A percentile compares a stretch with the other conserved stretches of the same genome.
Conservation (phyloP, 805 yeast species). For the Kazachstania viticola region DNA sequence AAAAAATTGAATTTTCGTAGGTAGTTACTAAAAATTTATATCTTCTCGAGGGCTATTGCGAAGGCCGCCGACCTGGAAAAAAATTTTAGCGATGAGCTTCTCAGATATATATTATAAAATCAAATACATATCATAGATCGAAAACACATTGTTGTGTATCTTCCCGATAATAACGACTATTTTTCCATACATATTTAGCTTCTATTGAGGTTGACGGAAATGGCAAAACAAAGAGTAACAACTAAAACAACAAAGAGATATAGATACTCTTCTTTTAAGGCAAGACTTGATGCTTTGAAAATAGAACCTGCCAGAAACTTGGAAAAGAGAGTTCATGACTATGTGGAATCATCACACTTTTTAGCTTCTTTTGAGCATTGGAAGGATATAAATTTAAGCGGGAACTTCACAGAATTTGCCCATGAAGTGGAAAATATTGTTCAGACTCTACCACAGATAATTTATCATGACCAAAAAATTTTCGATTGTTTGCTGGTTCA, state of each 20-base stretch:
- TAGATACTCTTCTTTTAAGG: slow-evolving; percentile 67
- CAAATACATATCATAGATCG: too few species aligned
- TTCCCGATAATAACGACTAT: too few species aligned
- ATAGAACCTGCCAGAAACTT: slow-evolving; percentile 63
- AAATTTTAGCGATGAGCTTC: too few species aligned
- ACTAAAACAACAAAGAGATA: slow-evolving; percentile 47
- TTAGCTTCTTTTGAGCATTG: slow-evolving; percentile 72
- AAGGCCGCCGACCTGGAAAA: too few species aligned
- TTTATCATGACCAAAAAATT: slow-evolving; percentile 58
- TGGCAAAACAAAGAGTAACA: slow-evolving; percentile 33
- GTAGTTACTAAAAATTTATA: too few species aligned
- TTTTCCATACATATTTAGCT: too few species aligned
- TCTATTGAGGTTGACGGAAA: too few species aligned
- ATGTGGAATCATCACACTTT: slow-evolving; percentile 69
- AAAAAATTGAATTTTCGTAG: too few species aligned
- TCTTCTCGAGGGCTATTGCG: too few species aligned
- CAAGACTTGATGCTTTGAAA: slow-evolving; percentile 69
- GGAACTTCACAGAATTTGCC: slow-evolving; percentile 52
- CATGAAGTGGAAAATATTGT: slow-evolving; percentile 41
- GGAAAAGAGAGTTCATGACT: slow-evolving; percentile 50
- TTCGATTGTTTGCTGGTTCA: slow-evolving; percentile 39
- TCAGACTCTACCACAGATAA: slow-evolving; percentile 68
- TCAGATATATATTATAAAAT: too few species aligned
- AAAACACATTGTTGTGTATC: too few species aligned
- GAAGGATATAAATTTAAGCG: slow-evolving; percentile 76